phyloP scores from a whole-genome alignment of 441 rosid species.

The Macaranga tanarius region DNA sequence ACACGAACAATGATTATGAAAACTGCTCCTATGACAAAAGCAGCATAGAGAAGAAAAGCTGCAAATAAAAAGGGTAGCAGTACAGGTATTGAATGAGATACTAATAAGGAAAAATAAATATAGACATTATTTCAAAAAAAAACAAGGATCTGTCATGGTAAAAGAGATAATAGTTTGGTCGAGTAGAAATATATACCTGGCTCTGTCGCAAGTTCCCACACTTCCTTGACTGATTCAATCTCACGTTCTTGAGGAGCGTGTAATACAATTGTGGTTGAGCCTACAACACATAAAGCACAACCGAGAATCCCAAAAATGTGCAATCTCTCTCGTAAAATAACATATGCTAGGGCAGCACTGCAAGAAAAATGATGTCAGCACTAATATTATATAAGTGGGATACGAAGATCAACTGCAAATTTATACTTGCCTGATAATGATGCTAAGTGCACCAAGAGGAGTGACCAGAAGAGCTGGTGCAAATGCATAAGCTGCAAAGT shows the following conservation, averaged over 20 bases:
- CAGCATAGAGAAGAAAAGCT: constrained; percentile 43
- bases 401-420: not conserved
- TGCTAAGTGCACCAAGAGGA: constrained; percentile 54
- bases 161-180: not conserved
- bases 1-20: constrained; percentile 33
- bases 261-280: constrained; percentile 46
- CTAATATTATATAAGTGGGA: constrained; percentile 9
- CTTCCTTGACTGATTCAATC: constrained; percentile 45
- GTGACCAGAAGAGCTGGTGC: constrained; percentile 56
- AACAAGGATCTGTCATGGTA: not conserved
- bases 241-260: constrained; percentile 54
- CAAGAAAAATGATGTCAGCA: constrained; percentile 22
- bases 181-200: constrained; percentile 30
- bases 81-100: not conserved
- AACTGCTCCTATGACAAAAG: constrained; percentile 33
- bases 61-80: constrained; percentile 12
- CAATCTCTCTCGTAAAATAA: constrained; percentile 43
- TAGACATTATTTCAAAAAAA: not conserved
- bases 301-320: constrained; percentile 53
- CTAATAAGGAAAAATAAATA: not conserved
- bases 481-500: constrained; percentile 51
- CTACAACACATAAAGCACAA: constrained; percentile 50
- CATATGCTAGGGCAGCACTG: constrained; percentile 54
- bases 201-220: constrained; percentile 53
- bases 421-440: constrained; percentile 42